Evolutionary conservation across 1,139 yeast genomes (phyloP), one percentile per base, ranked within the genome.

Genomic region (Barnettozyma hawaiiensis): DNA sequence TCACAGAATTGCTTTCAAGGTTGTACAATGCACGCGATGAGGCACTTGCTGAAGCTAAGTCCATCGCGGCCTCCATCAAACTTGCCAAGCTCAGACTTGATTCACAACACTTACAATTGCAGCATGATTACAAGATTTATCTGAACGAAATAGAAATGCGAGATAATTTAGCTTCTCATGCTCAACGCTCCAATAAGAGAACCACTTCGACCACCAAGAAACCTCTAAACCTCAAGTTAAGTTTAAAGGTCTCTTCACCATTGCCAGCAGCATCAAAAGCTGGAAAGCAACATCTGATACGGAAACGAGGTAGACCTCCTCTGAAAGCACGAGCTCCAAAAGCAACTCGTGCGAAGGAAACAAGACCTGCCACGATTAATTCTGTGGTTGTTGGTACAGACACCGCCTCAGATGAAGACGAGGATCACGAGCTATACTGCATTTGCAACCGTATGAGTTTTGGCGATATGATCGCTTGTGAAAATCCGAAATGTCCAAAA

Each of bases 381-480:
- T 39, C 41, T 14, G 37, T 39, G 4, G 33, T 39, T 7, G 15
- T 39, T 24, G 37, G 41, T 6, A 39, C 24, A 19, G 26, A 23
- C 22, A 36, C 33, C 9, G 41, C 49, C 6, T 60, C 53, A 18
- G 59, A 59, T 29, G 64, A 62, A 9, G 66, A 64, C 8, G 65
- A 61, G 38, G 67, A 65, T 37, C 62, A 76, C 47, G 76, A 73
- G 41, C 54, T 74, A 24, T 82, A 81, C 57, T 83, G 92, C 63
- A 69, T 78, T 56, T 83, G 92, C 58, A 78, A 76, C 50, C 68
- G 83, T 15, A 82, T 79, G 1, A 77, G 85, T 2, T 80, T 72
- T 62, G 90, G 90, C 12, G 82, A 76, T 49, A 83, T 83, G 92
- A 78, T 83, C 60, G 89, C 87, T 0, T 83, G 92, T 60, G 92